A percentile compares a stretch with the other conserved stretches of the same genome.
phyloP scores from a whole-genome alignment of 164 flowering plant genomes.

The Vitis riparia region DNA sequence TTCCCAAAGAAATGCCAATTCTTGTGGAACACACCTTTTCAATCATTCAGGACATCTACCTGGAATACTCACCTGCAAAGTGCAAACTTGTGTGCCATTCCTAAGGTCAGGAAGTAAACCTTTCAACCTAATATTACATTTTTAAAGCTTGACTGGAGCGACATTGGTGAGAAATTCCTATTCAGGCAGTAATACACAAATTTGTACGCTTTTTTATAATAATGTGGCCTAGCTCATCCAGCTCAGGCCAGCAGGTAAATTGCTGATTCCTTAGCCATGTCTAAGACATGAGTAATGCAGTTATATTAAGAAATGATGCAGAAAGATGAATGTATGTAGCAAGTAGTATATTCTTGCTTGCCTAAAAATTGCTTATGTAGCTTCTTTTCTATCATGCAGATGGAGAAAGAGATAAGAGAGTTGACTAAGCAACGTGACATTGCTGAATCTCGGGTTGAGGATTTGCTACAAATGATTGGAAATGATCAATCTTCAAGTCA shows the following conservation, averaged over 20 bases:
- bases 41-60: too few relatives aligned
- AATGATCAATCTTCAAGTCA: constrained; percentile 45
- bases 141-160: not conserved
- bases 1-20: too few relatives aligned
- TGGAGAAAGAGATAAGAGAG: constrained; percentile 85
- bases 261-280: too few relatives aligned
- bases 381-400: constrained; percentile 38
- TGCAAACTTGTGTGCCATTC: not conserved
- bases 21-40: too few relatives aligned
- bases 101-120: constrained; percentile 1
- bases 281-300: constrained; percentile 1
- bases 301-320: not conserved
- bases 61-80: too few relatives aligned
- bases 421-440: constrained; percentile 73
- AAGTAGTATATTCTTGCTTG: not conserved
- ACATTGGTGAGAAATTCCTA: not conserved
- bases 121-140: not conserved
- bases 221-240: not conserved
- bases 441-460: constrained; percentile 84
- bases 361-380: constrained; percentile 14
- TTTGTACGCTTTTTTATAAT: not conserved
- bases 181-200: not conserved
- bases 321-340: not conserved
- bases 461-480: constrained; percentile 57
- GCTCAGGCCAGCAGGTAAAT: not conserved